Base-by-base conservation (phyloP, 78 protist genomes). In the Chrysochromulina tobinii region DNA sequence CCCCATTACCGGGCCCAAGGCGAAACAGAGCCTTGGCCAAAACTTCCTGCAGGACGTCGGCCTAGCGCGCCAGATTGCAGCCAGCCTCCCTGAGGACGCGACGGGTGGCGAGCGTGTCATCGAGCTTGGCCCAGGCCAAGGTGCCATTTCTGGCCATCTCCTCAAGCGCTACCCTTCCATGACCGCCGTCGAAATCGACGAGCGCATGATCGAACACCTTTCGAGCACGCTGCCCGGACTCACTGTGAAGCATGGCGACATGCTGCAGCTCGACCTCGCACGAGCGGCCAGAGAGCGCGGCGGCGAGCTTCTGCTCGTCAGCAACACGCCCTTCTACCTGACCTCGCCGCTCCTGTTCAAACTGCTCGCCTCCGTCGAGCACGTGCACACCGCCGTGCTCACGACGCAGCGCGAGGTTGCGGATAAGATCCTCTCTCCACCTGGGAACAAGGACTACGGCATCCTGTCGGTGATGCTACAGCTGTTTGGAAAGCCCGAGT, bases 81-180 rank as follows among this genome's bases (percentile, higher is more conserved):
- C 8, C 18, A 1, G 20, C 55, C 59, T 88, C 11, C 57, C 12
- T 38, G 90, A 58, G 17, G 2, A 1, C 14, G 64, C 67, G 50
- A 58, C 21, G 38, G 73, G 3, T 11, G 91, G 91, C 9, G 11
- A n/a, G 9, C 18, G 72, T 2, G 61, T 88, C 38, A 50, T 88
- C 9, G 91, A 88, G 68, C 51, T 88, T n/a, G 91, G 91, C n/a
- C 91, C 91, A 0, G 91, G 91, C n/a, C 79, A 88, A 55, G 91
- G 91, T 27, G 91, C 91, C 21, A 84, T 88, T 17, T 57, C 83
- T 6, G 50, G 21, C 7, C 72, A 54, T 3, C 54, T 72, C 61
- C 72, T 72, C 9, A 21, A 20, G 72, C 51, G 12, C 0, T 58
- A 72, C 61, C 91, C 91, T 1, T 4, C 8, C 4, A 88, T 88